These are phyloP conservation scores for Rhododendron mucronatum DNA, from an alignment of 148 eudicot genomes.

Conservation along the genomic window DNA sequence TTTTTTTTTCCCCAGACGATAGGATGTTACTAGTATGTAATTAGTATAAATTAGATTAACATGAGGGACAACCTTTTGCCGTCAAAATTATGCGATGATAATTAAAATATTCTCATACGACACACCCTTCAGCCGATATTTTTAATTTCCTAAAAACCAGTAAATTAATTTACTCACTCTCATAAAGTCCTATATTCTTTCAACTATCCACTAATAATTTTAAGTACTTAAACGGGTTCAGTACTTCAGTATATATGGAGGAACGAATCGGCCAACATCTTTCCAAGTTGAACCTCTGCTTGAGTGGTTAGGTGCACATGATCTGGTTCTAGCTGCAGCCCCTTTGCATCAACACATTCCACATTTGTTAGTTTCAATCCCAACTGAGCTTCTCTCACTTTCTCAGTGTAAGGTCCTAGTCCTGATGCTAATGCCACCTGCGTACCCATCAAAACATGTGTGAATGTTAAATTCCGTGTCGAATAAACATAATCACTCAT, in stretches of 20 bases:
- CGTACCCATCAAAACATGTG: not conserved
- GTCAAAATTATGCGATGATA: too few species aligned
- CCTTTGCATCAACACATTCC: constrained; percentile 37
- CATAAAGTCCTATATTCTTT: too few species aligned
- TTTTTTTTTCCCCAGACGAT: too few species aligned
- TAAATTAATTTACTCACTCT: too few species aligned
- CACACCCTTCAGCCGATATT: not conserved
- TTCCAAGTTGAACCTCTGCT: constrained; percentile 33
- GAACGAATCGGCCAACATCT: constrained; percentile 26
- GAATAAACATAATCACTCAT: too few species aligned
- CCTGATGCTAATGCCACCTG: constrained; percentile 32
- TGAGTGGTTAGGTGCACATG: constrained; percentile 34
- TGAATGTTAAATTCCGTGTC: not conserved
- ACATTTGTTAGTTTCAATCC: constrained; percentile 21
- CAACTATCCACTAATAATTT: too few species aligned
- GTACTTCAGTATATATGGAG: not conserved
- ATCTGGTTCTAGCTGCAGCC: constrained; percentile 24
- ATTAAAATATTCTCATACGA: too few species aligned
- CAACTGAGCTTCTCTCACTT: constrained; percentile 32
- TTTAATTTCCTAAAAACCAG: too few species aligned
- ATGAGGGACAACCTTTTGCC: too few species aligned
- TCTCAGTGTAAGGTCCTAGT: constrained; percentile 16
- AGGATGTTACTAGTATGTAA: too few species aligned
- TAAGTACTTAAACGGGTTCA: not conserved
- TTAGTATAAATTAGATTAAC: too few species aligned